Evolutionary conservation across 1,284 basidiomycete genomes (phyloP), one percentile per base, ranked within the genome.

Genomic region (Trichosporon sp.): DNA sequence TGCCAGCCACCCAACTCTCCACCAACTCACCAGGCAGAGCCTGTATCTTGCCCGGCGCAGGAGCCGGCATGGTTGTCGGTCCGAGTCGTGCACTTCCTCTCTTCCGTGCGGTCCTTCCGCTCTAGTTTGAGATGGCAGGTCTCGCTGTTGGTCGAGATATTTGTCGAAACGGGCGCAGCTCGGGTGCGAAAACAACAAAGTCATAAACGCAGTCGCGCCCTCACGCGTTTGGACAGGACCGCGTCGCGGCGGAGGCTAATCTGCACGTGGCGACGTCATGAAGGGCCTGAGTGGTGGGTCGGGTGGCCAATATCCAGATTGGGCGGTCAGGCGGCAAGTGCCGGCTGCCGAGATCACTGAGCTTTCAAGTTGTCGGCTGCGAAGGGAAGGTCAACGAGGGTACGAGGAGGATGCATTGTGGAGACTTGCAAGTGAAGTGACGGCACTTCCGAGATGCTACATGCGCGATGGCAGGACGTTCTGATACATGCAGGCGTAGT

Each of bases 41-140:
- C 59, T 79, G 76, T 21, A 79, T 79, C 64, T 69, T 72, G 33
- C 76, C 76, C 58, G 74, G 74, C 10, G 74, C 71, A 14, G 75
- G 77, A n/a, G 74, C 49, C 49, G 49, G 73, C 76, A 77, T 75
- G 44, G 59, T 58, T 25, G 59, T 8, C 52, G 46, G 19, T 32
- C 25, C 25, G 29, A 10, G 16, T 36, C 49, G 25, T 29, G 25
- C 27, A n/a, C 16, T n/a, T 10, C 49, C 25, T 27, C 19, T 29
- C 16, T 2, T n/a, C 31, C 49, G 25, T 16, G n/a, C 49, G 7
- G 25, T n/a, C 16, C 27, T 13, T 16, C 14, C 31, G 25, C 19
- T n/a, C 14, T 54, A 27, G 49, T 31, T 8, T 27, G 14, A 16
- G 16, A 58, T 14, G 33, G n/a, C n/a, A n/a, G n/a, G n/a, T n/a